A percentile compares a stretch with the other conserved stretches of the same genome.
These are phyloP conservation scores for Elsinoe necatrix DNA, from an alignment of 2,329 filamentous ascomycete genomes.

Conservation along the genomic window DNA sequence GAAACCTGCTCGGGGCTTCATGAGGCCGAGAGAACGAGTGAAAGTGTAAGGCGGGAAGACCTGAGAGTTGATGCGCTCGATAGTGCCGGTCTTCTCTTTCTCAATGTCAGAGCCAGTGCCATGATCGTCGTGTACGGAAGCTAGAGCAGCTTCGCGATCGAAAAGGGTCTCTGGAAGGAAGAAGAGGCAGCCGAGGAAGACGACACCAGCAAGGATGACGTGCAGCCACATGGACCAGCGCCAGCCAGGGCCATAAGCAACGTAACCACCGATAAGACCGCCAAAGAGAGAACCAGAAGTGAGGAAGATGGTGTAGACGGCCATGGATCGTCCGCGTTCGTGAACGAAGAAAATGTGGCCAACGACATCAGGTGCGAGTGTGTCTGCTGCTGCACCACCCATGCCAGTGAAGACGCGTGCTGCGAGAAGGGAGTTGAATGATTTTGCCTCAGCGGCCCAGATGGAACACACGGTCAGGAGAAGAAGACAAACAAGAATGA, in stretches of 20 bases:
- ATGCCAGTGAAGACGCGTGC: constrained; percentile 34
- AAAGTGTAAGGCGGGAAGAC: constrained; percentile 26
- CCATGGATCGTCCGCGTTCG: constrained; percentile 35
- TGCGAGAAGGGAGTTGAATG: constrained; percentile 31
- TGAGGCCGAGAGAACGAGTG: constrained; percentile 30
- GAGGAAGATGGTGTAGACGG: constrained; percentile 36
- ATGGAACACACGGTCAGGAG: constrained; percentile 30
- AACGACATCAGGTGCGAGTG: constrained; percentile 34
- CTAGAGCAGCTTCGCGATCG: constrained; percentile 26
- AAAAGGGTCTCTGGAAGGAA: constrained; percentile 36
- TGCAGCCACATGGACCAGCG: constrained; percentile 37
- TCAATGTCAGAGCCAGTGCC: constrained; percentile 18
- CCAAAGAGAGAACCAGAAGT: constrained; percentile 32
- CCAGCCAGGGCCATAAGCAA: constrained; percentile 30
- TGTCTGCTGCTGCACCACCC: constrained; percentile 32
- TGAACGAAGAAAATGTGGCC: constrained; percentile 38
- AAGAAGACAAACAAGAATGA: constrained; percentile 31
- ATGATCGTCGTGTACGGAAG: constrained; percentile 19
- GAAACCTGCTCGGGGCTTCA: constrained; percentile 30
- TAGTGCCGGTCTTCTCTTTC: constrained; percentile 21
- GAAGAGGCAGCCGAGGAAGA: constrained; percentile 29
- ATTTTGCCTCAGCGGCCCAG: constrained; percentile 34
- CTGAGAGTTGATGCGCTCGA: constrained; percentile 20
- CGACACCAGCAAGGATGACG: constrained; percentile 29
- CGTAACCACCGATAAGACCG: constrained; percentile 35